phyloP scores from a whole-genome alignment of 148 eudicot genomes.

The Vaccinium corymbosum region DNA sequence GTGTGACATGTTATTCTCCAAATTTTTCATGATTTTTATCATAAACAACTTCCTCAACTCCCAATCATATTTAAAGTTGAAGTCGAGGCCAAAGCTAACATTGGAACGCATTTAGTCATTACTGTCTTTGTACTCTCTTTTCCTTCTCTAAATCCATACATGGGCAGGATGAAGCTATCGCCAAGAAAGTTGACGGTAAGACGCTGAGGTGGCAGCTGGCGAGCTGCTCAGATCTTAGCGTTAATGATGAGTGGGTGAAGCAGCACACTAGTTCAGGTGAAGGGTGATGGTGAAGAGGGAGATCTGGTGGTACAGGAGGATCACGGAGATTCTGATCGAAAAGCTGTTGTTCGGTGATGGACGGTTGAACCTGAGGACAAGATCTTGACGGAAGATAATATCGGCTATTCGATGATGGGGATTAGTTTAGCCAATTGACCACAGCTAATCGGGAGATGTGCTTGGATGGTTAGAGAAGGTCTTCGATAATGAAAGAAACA shows the following conservation, averaged over 20 bases:
- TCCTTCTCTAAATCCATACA: not conserved
- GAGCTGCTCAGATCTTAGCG: not conserved
- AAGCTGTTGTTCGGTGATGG: not conserved
- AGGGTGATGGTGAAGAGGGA: not conserved
- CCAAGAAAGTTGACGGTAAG: not conserved
- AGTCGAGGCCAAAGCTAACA: no score
- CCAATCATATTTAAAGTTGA: no score
- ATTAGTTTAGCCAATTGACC: not conserved
- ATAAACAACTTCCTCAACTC: not conserved
- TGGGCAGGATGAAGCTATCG: not conserved
- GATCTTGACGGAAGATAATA: not conserved
- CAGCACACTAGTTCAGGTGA: not conserved
- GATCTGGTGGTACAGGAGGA: not conserved
- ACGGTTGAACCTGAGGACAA: not conserved
- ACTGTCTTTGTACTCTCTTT: not conserved
- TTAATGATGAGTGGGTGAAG: not conserved
- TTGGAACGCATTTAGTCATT: not conserved
- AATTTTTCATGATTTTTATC: not conserved
- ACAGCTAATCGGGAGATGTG: not conserved
- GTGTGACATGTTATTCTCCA: not conserved
- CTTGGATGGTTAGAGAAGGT: not conserved
- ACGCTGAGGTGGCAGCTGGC: not conserved
- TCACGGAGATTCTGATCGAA: not conserved
- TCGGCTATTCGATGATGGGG: not conserved
- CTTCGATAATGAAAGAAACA: not conserved